phyloP scores from a whole-genome alignment of 257 asterid species.

The Solanum ossicruentum region DNA sequence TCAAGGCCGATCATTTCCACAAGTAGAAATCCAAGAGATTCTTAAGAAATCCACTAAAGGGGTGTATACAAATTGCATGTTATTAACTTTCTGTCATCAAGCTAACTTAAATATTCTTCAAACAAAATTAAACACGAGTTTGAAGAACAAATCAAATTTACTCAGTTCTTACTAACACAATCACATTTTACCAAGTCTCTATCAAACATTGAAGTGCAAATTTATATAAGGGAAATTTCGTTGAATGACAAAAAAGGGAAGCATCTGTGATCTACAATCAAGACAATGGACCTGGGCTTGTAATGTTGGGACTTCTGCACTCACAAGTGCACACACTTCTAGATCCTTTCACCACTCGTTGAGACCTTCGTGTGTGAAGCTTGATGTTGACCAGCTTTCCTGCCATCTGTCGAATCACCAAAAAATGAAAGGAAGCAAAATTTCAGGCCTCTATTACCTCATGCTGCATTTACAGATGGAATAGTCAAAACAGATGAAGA shows the following conservation, averaged over 20 bases:
- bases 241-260: neutral
- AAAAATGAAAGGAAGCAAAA: neutral
- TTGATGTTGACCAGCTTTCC: slow-evolving; percentile 80
- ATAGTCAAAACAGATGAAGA: neutral
- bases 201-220: neutral
- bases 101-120: neutral
- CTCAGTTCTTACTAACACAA: neutral
- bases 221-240: neutral
- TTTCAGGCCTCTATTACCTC: neutral
- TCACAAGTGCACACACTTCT: slow-evolving; percentile 72
- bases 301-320: slow-evolving; percentile 61
- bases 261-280: slow-evolving; percentile 12
- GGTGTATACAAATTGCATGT: neutral
- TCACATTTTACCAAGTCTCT: neutral
- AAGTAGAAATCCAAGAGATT: neutral
- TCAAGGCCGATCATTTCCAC: neutral
- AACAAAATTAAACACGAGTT: neutral
- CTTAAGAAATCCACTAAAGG: neutral
- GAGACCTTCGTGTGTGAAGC: slow-evolving; percentile 76
- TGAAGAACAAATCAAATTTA: neutral
- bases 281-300: slow-evolving; percentile 27
- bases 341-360: slow-evolving; percentile 78
- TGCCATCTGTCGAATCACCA: slow-evolving; percentile 45
- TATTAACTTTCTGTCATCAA: neutral
- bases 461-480: neutral